phyloP scores from a whole-genome alignment of 2,329 filamentous ascomycete species.

The Alternaria consortialis region DNA sequence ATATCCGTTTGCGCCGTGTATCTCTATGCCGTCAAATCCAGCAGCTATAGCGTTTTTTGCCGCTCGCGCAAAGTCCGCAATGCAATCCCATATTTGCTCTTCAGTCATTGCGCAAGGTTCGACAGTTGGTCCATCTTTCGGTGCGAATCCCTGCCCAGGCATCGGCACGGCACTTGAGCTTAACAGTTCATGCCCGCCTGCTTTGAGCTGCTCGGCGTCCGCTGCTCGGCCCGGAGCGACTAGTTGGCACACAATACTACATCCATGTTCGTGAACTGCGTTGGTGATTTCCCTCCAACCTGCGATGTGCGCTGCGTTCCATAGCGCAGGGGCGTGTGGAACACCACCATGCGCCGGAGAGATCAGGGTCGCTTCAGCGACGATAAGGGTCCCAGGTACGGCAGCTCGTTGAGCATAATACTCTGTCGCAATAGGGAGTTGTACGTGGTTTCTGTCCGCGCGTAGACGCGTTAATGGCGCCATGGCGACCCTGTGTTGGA shows the following conservation, averaged over 20 bases:
- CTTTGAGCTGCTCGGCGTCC: neutral
- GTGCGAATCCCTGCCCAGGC: neutral
- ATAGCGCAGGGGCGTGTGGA: neutral
- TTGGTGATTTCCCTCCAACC: neutral
- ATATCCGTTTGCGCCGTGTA: slow-evolving; percentile 69
- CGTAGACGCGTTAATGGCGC: neutral
- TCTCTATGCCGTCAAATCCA: slow-evolving; percentile 68
- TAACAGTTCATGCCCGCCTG: neutral
- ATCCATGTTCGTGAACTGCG: neutral
- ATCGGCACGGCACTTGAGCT: neutral
- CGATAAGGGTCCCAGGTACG: neutral
- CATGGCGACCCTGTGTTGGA: neutral
- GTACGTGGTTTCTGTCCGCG: neutral
- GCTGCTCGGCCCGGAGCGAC: neutral
- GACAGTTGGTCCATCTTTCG: neutral
- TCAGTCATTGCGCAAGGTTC: slow-evolving; percentile 35
- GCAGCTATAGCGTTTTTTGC: slow-evolving; percentile 58
- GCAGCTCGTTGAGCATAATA: neutral
- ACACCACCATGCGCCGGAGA: neutral
- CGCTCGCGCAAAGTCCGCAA: slow-evolving; percentile 49
- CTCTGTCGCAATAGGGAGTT: neutral
- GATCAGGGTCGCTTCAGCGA: neutral
- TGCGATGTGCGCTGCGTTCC: neutral
- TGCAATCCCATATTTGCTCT: slow-evolving; percentile 44
- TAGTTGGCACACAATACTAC: neutral